These are phyloP conservation scores for Septoria petroselini DNA, from an alignment of 2,329 filamentous ascomycete genomes.

Conservation along the genomic window DNA sequence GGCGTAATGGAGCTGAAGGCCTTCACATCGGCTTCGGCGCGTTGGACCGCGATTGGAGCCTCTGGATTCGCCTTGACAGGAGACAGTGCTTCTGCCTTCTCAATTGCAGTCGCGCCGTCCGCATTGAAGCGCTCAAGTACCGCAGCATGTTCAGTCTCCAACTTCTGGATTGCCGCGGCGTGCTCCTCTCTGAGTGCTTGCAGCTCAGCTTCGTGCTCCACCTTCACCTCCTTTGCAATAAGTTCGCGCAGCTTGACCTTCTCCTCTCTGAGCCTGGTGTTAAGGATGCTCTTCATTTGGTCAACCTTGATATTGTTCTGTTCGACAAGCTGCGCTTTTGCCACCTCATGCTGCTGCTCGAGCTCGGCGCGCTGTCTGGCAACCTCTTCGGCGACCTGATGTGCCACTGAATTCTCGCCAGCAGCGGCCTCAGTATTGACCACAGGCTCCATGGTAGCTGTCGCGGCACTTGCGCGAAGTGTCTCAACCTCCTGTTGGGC, in stretches of 20 bases:
- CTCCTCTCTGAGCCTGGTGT: constrained; percentile 62
- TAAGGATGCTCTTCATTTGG: constrained; percentile 65
- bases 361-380: constrained; percentile 39
- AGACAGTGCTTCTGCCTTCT: constrained; percentile 34
- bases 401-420: constrained; percentile 42
- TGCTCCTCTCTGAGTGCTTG: constrained; percentile 49
- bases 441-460: constrained; percentile 15
- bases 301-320: constrained; percentile 58
- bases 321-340: constrained; percentile 48
- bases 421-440: constrained; percentile 26
- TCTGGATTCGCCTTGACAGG: constrained; percentile 40
- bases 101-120: constrained; percentile 39
- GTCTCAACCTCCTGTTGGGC: constrained; percentile 48
- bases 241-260: constrained; percentile 39
- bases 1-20: constrained; percentile 46
- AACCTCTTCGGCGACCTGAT: constrained; percentile 50
- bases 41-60: constrained; percentile 35
- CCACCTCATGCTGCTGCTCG: constrained; percentile 39
- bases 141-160: constrained; percentile 40
- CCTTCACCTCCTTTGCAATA: constrained; percentile 35
- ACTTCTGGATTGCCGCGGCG: constrained; percentile 43
- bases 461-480: constrained; percentile 41
- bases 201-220: constrained; percentile 49
- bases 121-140: constrained; percentile 39
- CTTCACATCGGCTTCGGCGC: constrained; percentile 22